A percentile compares a stretch with the other conserved stretches of the same genome.
phyloP scores from a whole-genome alignment of 2,329 filamentous ascomycete species.

The Talaromyces sp. region DNA sequence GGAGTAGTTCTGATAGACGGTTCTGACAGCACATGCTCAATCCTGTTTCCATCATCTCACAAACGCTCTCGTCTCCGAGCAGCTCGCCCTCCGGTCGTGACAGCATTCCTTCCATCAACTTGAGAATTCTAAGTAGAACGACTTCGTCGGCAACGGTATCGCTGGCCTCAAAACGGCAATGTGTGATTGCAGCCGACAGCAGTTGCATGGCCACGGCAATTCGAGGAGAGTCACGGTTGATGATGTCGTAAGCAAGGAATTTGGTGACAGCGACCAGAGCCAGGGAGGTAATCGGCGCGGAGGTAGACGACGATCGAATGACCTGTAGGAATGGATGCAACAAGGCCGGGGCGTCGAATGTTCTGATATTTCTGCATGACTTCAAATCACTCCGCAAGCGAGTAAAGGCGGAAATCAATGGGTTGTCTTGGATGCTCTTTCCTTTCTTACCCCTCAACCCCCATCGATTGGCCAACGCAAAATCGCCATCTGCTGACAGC shows the following conservation, averaged over 20 bases:
- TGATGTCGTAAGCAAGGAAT: slow-evolving; percentile 92
- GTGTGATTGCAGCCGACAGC: slow-evolving; percentile 88
- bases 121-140: slow-evolving; percentile 86
- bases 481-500: slow-evolving; percentile 38
- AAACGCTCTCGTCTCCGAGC: slow-evolving; percentile 96
- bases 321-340: slow-evolving; percentile 94
- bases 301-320: slow-evolving; percentile 92
- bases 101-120: slow-evolving; percentile 98
- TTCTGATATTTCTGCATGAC: slow-evolving; percentile 80
- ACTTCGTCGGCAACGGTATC: slow-evolving; percentile 94
- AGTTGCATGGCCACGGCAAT: slow-evolving; percentile 91
- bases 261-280: slow-evolving; percentile 92
- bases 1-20: slow-evolving; percentile 82
- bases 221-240: slow-evolving; percentile 77
- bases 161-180: slow-evolving; percentile 95
- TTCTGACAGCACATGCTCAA: slow-evolving; percentile 95
- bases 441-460: slow-evolving; percentile 90
- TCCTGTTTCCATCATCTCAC: slow-evolving; percentile 98
- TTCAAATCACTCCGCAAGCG: slow-evolving; percentile 83
- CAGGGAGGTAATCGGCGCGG: slow-evolving; percentile 91
- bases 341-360: slow-evolving; percentile 83
- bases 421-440: slow-evolving; percentile 96
- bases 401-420: slow-evolving; percentile 90
- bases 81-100: slow-evolving; percentile 88
- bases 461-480: slow-evolving; percentile 74